phyloP scores from a whole-genome alignment of 1,139 yeast genomes.

The Geotrichum australiense region DNA sequence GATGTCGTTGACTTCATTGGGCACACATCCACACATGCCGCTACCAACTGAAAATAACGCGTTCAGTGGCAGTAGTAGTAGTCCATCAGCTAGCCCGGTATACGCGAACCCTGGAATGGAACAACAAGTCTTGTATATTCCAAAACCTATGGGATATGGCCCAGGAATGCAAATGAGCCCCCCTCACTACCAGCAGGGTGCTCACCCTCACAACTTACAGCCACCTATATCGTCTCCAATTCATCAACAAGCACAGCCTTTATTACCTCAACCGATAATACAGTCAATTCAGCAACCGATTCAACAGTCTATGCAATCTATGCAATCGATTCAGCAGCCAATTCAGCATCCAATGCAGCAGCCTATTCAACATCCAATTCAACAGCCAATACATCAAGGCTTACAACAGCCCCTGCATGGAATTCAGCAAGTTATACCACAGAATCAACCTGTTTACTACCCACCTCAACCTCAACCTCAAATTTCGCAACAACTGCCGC shows the following conservation, averaged over 20 bases:
- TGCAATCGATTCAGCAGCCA: neutral
- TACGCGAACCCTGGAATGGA: neutral
- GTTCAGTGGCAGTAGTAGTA: neutral
- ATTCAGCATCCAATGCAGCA: neutral
- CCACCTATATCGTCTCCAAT: too few relatives aligned
- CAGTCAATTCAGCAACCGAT: neutral
- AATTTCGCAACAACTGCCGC: neutral
- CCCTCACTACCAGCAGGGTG: neutral
- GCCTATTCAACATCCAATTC: slow-evolving; percentile 2
- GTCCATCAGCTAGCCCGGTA: slow-evolving; percentile 1
- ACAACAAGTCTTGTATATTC: neutral
- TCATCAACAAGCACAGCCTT: neutral
- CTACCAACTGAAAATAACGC: neutral
- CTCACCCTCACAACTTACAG: too few relatives aligned
- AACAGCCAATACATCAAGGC: neutral
- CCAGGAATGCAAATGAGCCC: neutral
- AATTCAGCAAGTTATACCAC: neutral
- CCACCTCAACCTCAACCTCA: neutral
- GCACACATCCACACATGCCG: neutral
- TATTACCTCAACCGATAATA: neutral
- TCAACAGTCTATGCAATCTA: neutral
- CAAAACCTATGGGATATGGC: neutral
- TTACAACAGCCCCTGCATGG: neutral
- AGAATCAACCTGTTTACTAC: too few relatives aligned
- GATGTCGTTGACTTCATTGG: neutral